Evolutionary conservation across 179 eudicot genomes (phyloP), one percentile per base, ranked within the genome.

Genomic region (Silene vulgaris): DNA sequence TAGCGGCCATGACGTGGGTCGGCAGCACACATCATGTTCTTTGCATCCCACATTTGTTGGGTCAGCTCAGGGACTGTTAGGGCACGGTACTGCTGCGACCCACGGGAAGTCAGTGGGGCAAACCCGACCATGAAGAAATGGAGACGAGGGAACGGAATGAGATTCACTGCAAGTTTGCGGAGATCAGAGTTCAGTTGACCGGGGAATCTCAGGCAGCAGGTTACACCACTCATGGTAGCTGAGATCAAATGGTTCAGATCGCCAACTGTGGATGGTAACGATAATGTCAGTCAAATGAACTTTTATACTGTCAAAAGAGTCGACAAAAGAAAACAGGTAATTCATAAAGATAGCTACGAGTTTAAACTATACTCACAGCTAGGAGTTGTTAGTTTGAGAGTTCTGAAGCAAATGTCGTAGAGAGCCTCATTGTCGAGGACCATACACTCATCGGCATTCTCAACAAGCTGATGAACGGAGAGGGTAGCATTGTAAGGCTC

Each of bases 1-100:
- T 81, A 81, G 2, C 84, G 81, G 5, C 84, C 84, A 4, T 81
- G 84, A 8, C 84, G 75, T 2, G 84, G 84, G 23, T 81, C 84
- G 0, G 84, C 84, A 3, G 84, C 84, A 28, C 84, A 81, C 84
- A 81, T 81, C 84, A 81, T 81, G 78, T 81, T 81, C 78, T 81
- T 81, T 3, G 83, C 63, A 8, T 81, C 84, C 83, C 80, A 77
- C 80, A 81, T 81, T 29, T 81, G 84, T 14, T 81, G 84, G 75
- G 80, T 81, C 5, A 81, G 80, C 73, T 81, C 80, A 1, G 84
- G 84, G 16, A 81, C 80, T n/a, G 84, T 81, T 1, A 81, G 69
- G 2, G 80, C 78, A 2, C 78, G 78, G 78, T 81, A 81, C 14
- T 77, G 80, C 73, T 81, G 78, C 13, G 84, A 81, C 29, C 84